Base-by-base conservation (phyloP, 2,329 filamentous ascomycete genomes). In the Aspergillus jensenii region DNA sequence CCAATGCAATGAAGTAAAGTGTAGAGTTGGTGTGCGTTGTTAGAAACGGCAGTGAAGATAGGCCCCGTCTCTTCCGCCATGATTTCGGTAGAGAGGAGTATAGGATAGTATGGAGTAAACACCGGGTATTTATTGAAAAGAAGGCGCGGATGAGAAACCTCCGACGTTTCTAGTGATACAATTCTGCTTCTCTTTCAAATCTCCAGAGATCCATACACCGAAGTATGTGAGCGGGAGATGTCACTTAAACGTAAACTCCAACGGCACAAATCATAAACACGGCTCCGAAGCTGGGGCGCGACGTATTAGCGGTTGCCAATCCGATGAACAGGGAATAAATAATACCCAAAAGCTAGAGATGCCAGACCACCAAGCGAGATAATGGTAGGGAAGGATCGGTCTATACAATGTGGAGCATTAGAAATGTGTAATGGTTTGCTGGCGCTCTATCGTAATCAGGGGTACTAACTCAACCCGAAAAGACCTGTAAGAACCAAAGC, bases 231-330 rank as follows among this genome's bases (percentile, higher is more conserved):
- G 62, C 62, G 59, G 59, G 59, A 62, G 61, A 52, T 41, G 64
- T 67, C 61, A 61, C 51, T 78, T 86, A 99, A 76, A 99, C 91
- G 87, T 99, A 98, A 73, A 99, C 95, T 75, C 95, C 95, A 74
- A 95, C 95, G 60, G 93, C 95, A 79, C 95, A 99, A 79, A 99
- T 98, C 89, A 97, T 96, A 79, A 95, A 97, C 46, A 99, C 92
- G 51, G 93, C 89, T 68, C 95, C 95, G 76, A 96, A 90, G 51
- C 93, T 97, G 71, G 25, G 62, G 41, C 60, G 33, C 19, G 52
- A 59, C 57, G 65, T 37, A 52, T 64, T 58, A 66, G 43, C 60
- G 45, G 47, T 19, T 39, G 17, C 44, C 43, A 44, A 45, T 48
- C 43, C 23, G 54, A 58, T 49, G 50, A 41, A 48, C 6, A 15